phyloP scores from a whole-genome alignment of 2,329 filamentous ascomycete species.

The Daldinia sp. region DNA sequence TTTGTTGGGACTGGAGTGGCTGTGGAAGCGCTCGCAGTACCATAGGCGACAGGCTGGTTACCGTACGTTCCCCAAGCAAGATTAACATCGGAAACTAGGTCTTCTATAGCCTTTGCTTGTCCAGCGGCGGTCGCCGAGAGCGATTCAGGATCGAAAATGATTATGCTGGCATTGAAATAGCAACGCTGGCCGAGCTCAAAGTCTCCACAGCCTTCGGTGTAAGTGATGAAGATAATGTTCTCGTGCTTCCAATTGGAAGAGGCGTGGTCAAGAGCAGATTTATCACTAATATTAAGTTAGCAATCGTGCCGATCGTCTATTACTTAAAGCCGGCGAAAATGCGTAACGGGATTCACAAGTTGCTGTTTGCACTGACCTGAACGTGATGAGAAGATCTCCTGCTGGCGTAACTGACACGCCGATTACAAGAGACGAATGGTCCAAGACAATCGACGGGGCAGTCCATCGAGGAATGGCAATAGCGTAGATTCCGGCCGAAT shows the following conservation, averaged over 20 bases:
- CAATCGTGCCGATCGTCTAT: no score
- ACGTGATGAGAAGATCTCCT: slow-evolving; percentile 16
- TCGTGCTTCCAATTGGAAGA: slow-evolving; percentile 15
- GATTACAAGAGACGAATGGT: slow-evolving; percentile 15
- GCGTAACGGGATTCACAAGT: no score
- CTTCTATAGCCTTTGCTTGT: slow-evolving; percentile 19
- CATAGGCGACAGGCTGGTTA: slow-evolving; percentile 17
- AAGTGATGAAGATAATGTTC: slow-evolving; percentile 16
- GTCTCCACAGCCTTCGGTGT: slow-evolving; percentile 20
- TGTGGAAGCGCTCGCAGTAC: slow-evolving; percentile 12
- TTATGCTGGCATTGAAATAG: slow-evolving; percentile 16
- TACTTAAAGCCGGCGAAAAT: no score
- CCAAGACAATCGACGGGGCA: slow-evolving; percentile 20
- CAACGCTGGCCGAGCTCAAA: slow-evolving; percentile 19
- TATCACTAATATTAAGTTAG: slow-evolving; percentile 16
- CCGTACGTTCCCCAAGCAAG: slow-evolving; percentile 20
- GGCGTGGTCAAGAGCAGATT: slow-evolving; percentile 17
- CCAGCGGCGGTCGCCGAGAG: slow-evolving; percentile 17
- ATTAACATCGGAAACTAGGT: slow-evolving; percentile 19
- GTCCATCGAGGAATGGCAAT: slow-evolving; percentile 24
- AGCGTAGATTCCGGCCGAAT: slow-evolving; percentile 20
- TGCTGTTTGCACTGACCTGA: slow-evolving; percentile 11
- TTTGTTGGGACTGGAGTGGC: neutral
- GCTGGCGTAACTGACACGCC: neutral
- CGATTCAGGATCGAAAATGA: slow-evolving; percentile 15